Conservation (phyloP, 2,329 filamentous ascomycete species). For the Leptographium radiaticola region DNA sequence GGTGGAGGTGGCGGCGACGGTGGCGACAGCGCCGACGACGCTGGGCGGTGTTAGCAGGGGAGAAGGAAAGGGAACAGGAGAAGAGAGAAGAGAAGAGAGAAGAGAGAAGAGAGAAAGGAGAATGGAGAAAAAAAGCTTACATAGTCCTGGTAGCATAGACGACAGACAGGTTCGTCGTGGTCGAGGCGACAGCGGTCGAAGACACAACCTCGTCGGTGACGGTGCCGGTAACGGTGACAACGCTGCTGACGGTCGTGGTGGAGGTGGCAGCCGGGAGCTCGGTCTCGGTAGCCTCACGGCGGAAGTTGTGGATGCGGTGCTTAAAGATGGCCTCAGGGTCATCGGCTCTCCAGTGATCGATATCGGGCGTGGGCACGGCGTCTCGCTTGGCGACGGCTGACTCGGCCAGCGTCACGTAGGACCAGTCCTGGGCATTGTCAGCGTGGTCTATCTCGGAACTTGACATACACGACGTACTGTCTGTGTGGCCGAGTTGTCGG, state of each 20-base stretch:
- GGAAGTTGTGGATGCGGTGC: neutral
- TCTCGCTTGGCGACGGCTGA: neutral
- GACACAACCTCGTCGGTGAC: neutral
- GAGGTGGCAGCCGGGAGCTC: conserved; percentile 2
- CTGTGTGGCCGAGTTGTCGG: conserved; percentile 9
- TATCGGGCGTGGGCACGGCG: neutral
- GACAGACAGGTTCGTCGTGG: conserved; percentile 1
- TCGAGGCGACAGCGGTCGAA: neutral
- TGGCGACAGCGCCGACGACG: conserved; percentile 10
- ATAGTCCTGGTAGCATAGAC: conserved; percentile 8
- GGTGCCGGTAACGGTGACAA: conserved; percentile 4
- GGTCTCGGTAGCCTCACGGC: conserved; percentile 1
- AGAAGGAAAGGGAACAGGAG: neutral
- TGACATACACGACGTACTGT: conserved; percentile 5
- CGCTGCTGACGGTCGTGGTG: conserved; percentile 5
- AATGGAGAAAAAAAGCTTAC: conserved; percentile 1
- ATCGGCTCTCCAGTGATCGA: neutral
- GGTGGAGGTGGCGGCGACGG: conserved; percentile 12
- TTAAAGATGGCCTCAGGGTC: neutral
- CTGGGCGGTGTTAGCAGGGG: neutral
- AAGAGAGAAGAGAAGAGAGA: neutral
- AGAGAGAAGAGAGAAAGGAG: neutral
- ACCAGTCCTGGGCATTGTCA: conserved; percentile 6
- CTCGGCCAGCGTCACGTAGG: conserved; percentile 7
- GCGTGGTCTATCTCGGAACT: neutral